Evolutionary conservation across 768 basidiomycete species (phyloP), one percentile per base, ranked within the genome.

Genomic region (Suillus spraguei): DNA sequence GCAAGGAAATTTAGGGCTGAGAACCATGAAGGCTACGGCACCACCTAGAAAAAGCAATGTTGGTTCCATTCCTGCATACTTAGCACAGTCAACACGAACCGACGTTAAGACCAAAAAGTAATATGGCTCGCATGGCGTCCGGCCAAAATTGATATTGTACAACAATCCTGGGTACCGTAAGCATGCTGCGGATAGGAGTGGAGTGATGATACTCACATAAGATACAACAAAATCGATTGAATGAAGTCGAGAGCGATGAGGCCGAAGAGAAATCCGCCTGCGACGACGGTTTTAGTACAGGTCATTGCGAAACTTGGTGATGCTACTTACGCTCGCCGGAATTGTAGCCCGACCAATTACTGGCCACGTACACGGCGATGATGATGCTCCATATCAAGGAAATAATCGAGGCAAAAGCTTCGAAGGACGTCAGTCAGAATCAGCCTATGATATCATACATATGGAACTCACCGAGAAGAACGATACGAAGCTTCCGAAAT

Each of bases 81-180:
- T 42, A 33, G 22, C 39, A 38, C 53, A 5, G 33, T 42, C 46
- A 60, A 39, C 24, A 60, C 53, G 20, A 39, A 67, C 66, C 66
- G 54, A 41, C 61, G 39, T 67, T 42, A 38, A 65, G 59, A 42
- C 62, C 49, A 28, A 79, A 64, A 60, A 79, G 66, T 62, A 75
- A 66, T 17, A 67, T 66, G 39, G 77, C 66, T 1, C 77, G 74
- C 52, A 71, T 70, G 53, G 72, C 77, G 64, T 80, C 79, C 53
- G 77, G 67, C 77, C 76, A 77, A 32, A 78, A 67, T n/a, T 69
- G 73, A 65, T 79, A 80, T 55, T 69, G 74, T 44, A 79, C 75
- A 42, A 80, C 77, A 28, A 78, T 75, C 80, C 79, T 81, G 59
- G 9, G 13, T 33, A 41, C 44, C 32, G 42, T 62, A 8, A 50